A percentile compares a stretch with the other conserved stretches of the same genome.
Conservation (phyloP, 208 protist species). For the Acanthamoeba royreba region DNA sequence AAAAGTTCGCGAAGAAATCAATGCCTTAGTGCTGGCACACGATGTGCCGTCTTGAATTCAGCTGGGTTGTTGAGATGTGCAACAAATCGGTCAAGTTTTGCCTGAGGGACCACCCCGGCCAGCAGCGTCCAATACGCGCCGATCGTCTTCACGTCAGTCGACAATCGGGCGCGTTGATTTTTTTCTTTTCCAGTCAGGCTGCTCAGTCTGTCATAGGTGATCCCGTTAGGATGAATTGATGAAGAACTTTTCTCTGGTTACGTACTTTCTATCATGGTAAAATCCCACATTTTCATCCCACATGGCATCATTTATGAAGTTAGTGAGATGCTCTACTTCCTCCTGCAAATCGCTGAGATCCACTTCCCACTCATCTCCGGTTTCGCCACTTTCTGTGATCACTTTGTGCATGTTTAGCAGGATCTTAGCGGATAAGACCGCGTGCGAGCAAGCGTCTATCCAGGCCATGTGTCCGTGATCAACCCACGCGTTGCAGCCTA, state of each 20-base stretch:
- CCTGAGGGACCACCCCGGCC: background rate
- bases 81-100: background rate
- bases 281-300: background rate
- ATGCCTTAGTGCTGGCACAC: background rate
- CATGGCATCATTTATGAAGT: background rate
- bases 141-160: background rate
- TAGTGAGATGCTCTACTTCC: background rate
- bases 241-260: too few relatives aligned
- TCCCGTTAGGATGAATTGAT: too few relatives aligned
- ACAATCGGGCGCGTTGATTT: background rate
- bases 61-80: background rate
- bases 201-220: background rate
- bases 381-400: background rate
- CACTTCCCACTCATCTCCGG: background rate
- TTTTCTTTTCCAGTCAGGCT: background rate
- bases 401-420: conserved; percentile 23
- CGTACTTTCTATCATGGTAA: background rate
- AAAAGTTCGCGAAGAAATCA: background rate
- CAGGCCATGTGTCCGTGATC: conserved; percentile 32
- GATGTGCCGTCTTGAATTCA: conserved; percentile 1
- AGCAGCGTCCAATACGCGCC: conserved; percentile 9
- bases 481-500: background rate
- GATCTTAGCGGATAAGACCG: background rate
- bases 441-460: conserved; percentile 8
- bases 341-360: background rate